These are phyloP conservation scores for Saccharata proteae DNA, from an alignment of 2,329 filamentous ascomycete genomes.

Conservation along the genomic window DNA sequence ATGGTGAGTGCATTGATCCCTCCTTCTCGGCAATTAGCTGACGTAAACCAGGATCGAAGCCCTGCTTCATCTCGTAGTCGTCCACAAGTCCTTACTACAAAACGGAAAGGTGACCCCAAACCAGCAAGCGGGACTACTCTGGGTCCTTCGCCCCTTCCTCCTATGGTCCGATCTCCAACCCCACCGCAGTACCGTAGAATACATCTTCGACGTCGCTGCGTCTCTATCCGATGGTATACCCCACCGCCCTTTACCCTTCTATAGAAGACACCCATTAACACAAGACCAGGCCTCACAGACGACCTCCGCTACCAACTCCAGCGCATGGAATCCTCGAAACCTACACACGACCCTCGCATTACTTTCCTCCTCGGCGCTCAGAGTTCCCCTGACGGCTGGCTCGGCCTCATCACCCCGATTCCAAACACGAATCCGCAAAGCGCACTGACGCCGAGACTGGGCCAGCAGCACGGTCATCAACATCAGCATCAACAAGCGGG, in stretches of 20 bases:
- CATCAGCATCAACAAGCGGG: slow-evolving; percentile 14
- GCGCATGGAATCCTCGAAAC: slow-evolving; percentile 16
- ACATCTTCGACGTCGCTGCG: slow-evolving; percentile 32
- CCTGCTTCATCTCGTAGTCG: slow-evolving; percentile 28
- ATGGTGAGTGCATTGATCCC: slow-evolving; percentile 3
- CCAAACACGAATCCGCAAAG: slow-evolving; percentile 13
- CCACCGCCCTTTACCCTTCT: neutral
- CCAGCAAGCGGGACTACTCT: slow-evolving; percentile 20
- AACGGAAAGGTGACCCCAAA: slow-evolving; percentile 14
- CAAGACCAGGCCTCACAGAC: slow-evolving; percentile 18
- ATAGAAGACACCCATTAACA: neutral
- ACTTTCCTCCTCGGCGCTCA: slow-evolving; percentile 29
- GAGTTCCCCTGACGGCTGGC: slow-evolving; percentile 29
- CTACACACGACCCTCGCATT: slow-evolving; percentile 22
- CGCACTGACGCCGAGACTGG: slow-evolving; percentile 7
- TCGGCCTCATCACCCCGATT: slow-evolving; percentile 23
- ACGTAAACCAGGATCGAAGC: slow-evolving; percentile 13
- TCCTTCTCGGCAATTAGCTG: neutral
- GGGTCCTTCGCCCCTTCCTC: slow-evolving; percentile 25
- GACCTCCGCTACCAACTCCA: slow-evolving; percentile 24
- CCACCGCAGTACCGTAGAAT: slow-evolving; percentile 24
- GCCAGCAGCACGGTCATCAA: slow-evolving; percentile 13
- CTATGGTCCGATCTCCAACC: slow-evolving; percentile 24
- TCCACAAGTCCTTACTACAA: slow-evolving; percentile 20
- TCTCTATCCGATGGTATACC: slow-evolving; percentile 25